Evolutionary conservation across 148 eudicot genomes (phyloP).

Genomic region (Camellia granthamiana): DNA sequence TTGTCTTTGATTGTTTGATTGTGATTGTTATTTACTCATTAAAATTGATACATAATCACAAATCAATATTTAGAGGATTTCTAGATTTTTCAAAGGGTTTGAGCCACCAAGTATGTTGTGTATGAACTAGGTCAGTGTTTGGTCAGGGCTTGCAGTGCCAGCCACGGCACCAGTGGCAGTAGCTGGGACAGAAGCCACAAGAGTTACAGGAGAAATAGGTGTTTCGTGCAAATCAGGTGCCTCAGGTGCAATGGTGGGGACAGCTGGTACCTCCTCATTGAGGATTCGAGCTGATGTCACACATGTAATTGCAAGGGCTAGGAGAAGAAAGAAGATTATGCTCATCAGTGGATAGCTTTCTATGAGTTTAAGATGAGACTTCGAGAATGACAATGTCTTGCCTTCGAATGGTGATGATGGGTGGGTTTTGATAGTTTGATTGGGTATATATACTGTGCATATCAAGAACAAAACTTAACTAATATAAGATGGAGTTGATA

Average conservation of each 20-base stretch:
- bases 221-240: constrained; percentile 14
- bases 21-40: too few relatives aligned
- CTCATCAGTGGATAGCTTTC: constrained; percentile 17
- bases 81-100: too few relatives aligned
- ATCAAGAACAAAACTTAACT: background rate
- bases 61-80: too few relatives aligned
- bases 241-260: constrained; percentile 16
- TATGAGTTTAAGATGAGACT: constrained; percentile 11
- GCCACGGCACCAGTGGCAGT: background rate
- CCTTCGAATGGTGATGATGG: constrained; percentile 15
- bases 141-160: constrained; percentile 26
- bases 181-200: background rate
- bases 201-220: background rate
- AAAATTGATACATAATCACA: too few relatives aligned
- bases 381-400: constrained; percentile 7
- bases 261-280: constrained; percentile 30
- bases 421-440: background rate
- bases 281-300: constrained; percentile 50
- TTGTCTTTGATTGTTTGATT: too few relatives aligned
- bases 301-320: constrained; percentile 34
- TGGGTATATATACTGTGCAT: constrained; percentile 24
- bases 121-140: constrained; percentile 58
- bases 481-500: constrained; percentile 46
- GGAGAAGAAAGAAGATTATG: constrained; percentile 34
- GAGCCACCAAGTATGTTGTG: too few relatives aligned